Base-by-base conservation (phyloP, 208 protist species). In the Strigomonas culicis region DNA sequence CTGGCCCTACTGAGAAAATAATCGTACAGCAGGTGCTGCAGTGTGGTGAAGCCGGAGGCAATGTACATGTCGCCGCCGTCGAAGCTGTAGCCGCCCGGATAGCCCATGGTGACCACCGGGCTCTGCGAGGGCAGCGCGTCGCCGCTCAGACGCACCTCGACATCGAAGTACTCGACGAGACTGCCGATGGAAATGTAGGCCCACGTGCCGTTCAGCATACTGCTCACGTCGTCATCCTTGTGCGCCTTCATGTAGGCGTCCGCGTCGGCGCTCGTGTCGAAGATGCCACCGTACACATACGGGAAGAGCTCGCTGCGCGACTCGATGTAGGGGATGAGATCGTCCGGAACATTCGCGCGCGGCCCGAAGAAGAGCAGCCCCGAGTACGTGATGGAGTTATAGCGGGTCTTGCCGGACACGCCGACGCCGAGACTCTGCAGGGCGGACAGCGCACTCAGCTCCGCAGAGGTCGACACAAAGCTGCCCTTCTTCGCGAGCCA, bases 321-420 rank as follows among this genome's bases (percentile, higher is more conserved):
- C 6, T 59, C 61, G 25, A 88, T 57, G 72, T 77, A 82, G 17
- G 46, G 47, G 3, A 88, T 55, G 57, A 88, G 72, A 17, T 25
- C 24, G 7, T 28, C 25, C 27, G 80, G 72, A 39, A 86, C 66
- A 1, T 82, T 84, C 21, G 58, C 74, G 17, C 78, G 65, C 1
- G 80, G 80, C 0, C 77, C 84, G 53, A 91, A 88, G 71, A 77
- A 88, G 25, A 91, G 63, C 0, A 49, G 47, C 2, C 84, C 84
- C 15, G 80, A 87, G 50, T 68, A 72, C 13, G 53, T 59, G 58
- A 91, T 80, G 22, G 84, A 74, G 61, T 78, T 69, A 50, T 73
- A 75, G 30, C 76, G 82, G 2, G 72, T 89, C 11, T 66, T 72
- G 0, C 74, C 47, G 32, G 75, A 72, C 25, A 72, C 66, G 39